Conservation (phyloP, 352 stramenopile species). For the Halophytophthora polymorphica region DNA sequence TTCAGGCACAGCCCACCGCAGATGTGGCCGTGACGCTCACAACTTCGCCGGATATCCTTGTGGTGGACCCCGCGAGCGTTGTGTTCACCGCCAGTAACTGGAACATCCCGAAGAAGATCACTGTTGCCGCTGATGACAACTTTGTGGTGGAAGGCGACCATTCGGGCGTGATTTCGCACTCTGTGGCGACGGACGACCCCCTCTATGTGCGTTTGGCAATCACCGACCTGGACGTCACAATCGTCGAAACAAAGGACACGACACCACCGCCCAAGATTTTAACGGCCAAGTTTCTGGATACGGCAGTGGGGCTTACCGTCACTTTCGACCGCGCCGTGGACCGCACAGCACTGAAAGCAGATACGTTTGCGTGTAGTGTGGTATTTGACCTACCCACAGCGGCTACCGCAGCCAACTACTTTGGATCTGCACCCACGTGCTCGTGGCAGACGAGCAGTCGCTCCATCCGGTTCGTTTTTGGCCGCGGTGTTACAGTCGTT, state of each 20-base stretch:
- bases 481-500: constrained; percentile 33
- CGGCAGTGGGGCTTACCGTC: constrained; percentile 36
- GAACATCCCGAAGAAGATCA: constrained; percentile 43
- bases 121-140: constrained; percentile 48
- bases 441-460: constrained; percentile 43
- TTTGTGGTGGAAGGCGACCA: constrained; percentile 42
- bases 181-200: constrained; percentile 22
- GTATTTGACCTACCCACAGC: constrained; percentile 49
- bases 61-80: constrained; percentile 31
- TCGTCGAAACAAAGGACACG: constrained; percentile 59
- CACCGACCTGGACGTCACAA: constrained; percentile 32
- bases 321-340: constrained; percentile 51
- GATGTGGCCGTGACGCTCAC: constrained; percentile 31
- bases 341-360: constrained; percentile 20
- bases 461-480: constrained; percentile 52
- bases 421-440: constrained; percentile 32
- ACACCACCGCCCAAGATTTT: constrained; percentile 54
- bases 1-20: constrained; percentile 40
- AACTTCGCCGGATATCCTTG: constrained; percentile 34
- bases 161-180: constrained; percentile 25
- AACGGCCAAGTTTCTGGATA: constrained; percentile 51
- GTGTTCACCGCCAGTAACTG: constrained; percentile 42
- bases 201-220: constrained; percentile 32
- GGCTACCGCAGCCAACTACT: constrained; percentile 30
- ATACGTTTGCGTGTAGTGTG: constrained; percentile 42